A percentile compares a stretch with the other conserved stretches of the same genome.
phyloP scores from a whole-genome alignment of 2,329 filamentous ascomycete genomes.

The Xylaria sp. region DNA sequence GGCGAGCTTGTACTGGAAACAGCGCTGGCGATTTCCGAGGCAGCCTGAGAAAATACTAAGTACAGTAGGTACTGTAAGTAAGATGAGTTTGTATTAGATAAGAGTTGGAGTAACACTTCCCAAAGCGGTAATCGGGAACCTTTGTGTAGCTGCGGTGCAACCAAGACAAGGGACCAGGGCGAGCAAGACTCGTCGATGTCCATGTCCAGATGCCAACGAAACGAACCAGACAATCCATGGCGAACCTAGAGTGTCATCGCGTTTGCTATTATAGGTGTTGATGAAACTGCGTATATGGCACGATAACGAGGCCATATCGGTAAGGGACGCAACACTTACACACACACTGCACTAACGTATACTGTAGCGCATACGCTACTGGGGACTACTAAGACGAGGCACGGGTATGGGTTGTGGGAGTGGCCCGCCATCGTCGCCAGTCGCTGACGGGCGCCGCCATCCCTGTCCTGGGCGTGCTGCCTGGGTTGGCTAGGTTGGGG shows the following conservation, averaged over 20 bases:
- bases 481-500: too few species aligned
- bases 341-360: too few species aligned
- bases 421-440: background rate
- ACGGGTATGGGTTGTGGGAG: background rate
- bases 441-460: background rate
- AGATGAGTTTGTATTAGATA: conserved; percentile 12
- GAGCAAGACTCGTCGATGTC: too few species aligned
- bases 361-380: too few species aligned
- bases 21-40: conserved; percentile 11
- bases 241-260: background rate
- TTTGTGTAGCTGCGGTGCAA: conserved; percentile 26
- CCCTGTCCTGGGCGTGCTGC: background rate
- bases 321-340: conserved; percentile 12
- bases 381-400: background rate
- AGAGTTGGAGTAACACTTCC: conserved; percentile 24
- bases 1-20: background rate
- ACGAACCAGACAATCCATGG: background rate
- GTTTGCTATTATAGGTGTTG: conserved; percentile 19
- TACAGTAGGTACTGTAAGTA: background rate
- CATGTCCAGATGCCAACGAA: conserved; percentile 1
- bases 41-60: background rate
- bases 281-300: conserved; percentile 10
- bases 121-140: conserved; percentile 27
- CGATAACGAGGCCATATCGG: conserved; percentile 7
- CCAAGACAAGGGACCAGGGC: conserved; percentile 13